Evolutionary conservation across 805 yeast species (phyloP).

Genomic region (Wickerhamomyces strasburgensis): DNA sequence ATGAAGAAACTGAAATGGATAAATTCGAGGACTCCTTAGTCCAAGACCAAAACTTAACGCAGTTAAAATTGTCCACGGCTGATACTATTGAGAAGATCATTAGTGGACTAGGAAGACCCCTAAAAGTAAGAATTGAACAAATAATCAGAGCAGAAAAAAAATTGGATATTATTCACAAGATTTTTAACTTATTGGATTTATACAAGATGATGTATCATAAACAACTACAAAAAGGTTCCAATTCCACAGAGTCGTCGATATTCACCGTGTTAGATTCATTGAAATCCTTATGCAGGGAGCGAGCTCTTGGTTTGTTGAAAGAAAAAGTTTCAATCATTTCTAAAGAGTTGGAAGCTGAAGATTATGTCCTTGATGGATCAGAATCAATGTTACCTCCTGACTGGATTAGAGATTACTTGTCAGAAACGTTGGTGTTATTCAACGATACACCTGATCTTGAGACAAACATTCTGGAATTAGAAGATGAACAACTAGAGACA

Average conservation of each 20-base stretch:
- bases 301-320: constrained; percentile 37
- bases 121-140: constrained; percentile 62
- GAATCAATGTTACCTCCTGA: constrained; percentile 76
- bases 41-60: constrained; percentile 13
- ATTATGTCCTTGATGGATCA: constrained; percentile 29
- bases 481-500: constrained; percentile 29
- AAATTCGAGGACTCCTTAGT: constrained; percentile 30
- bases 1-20: constrained; percentile 17
- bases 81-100: constrained; percentile 46
- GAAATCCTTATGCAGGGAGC: constrained; percentile 31
- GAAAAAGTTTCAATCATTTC: constrained; percentile 28
- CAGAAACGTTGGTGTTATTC: constrained; percentile 52
- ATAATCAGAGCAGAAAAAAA: constrained; percentile 60
- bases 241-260: constrained; percentile 13
- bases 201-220: constrained; percentile 62
- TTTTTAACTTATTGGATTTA: constrained; percentile 59
- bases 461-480: constrained; percentile 34
- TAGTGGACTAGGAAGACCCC: constrained; percentile 51
- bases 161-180: constrained; percentile 48
- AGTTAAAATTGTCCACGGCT: constrained; percentile 14
- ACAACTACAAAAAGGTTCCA: constrained; percentile 18
- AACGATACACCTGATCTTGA: constrained; percentile 10
- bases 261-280: constrained; percentile 27
- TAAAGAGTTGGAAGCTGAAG: constrained; percentile 21
- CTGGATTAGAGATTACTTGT: constrained; percentile 66